phyloP scores from a whole-genome alignment of 495 filamentous ascomycete species.

The Rhizodiscina lignyota region DNA sequence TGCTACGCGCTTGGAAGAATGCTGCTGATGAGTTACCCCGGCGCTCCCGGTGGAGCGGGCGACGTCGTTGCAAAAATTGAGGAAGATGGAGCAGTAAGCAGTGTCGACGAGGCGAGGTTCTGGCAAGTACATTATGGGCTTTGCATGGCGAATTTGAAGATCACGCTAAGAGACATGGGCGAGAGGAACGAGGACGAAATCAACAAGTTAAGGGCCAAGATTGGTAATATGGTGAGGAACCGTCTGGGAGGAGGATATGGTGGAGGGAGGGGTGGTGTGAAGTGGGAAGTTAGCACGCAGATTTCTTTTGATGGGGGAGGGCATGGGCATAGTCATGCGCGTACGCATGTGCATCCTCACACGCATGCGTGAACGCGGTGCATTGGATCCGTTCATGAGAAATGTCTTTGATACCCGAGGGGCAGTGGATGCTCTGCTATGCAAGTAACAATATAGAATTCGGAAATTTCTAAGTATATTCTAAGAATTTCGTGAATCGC shows the following conservation, averaged over 20 bases:
- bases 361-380: too few species aligned
- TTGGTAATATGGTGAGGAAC: conserved; percentile 67
- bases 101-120: conserved; percentile 78
- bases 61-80: conserved; percentile 74
- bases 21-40: conserved; percentile 79
- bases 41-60: conserved; percentile 32
- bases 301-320: too few species aligned
- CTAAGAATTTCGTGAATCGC: too few species aligned
- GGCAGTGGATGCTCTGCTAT: too few species aligned
- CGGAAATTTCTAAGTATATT: too few species aligned
- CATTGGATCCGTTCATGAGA: too few species aligned
- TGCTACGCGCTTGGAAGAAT: conserved; percentile 76
- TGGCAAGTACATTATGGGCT: conserved; percentile 98
- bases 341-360: too few species aligned
- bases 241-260: conserved; percentile 79
- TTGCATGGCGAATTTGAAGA: conserved; percentile 85
- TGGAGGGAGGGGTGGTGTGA: conserved; percentile 43
- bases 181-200: conserved; percentile 43
- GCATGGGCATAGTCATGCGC: too few species aligned
- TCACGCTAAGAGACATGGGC: conserved; percentile 39
- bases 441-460: too few species aligned
- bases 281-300: conserved; percentile 57
- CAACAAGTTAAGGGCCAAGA: conserved; percentile 49
- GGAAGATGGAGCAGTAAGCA: conserved; percentile 54
- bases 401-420: too few species aligned